These are phyloP conservation scores for Fusarium hainanense DNA, from an alignment of 2,329 filamentous ascomycete species.

Conservation along the genomic window DNA sequence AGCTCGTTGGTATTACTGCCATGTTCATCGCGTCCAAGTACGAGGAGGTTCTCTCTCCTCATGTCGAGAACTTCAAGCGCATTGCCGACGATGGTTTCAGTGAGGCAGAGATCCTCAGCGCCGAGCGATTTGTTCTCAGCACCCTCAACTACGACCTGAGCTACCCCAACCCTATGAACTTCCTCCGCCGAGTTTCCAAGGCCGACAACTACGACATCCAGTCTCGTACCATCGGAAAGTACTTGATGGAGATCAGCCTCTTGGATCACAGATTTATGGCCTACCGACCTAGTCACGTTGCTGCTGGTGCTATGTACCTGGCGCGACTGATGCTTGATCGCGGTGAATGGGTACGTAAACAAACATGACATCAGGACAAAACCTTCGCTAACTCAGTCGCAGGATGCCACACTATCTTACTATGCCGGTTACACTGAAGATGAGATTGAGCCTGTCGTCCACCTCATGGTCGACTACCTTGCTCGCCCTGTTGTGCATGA, in stretches of 20 bases:
- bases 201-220: slow-evolving; percentile 99
- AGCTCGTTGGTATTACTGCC: slow-evolving; percentile 95
- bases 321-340: slow-evolving; percentile 90
- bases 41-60: slow-evolving; percentile 95
- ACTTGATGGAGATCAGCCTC: slow-evolving; percentile 95
- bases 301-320: slow-evolving; percentile 94
- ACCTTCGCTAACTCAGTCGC: slow-evolving; percentile 47
- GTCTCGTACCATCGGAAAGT: slow-evolving; percentile 96
- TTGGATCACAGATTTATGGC: slow-evolving; percentile 94
- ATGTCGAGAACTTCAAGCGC: slow-evolving; percentile 96
- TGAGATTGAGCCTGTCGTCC: slow-evolving; percentile 91
- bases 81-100: slow-evolving; percentile 97
- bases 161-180: slow-evolving; percentile 99
- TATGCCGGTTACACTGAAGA: slow-evolving; percentile 95
- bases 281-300: slow-evolving; percentile 88
- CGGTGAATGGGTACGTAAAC: slow-evolving; percentile 84
- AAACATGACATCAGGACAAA: neutral
- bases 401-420: slow-evolving; percentile 87
- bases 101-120: slow-evolving; percentile 93
- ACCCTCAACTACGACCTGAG: slow-evolving; percentile 96
- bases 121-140: slow-evolving; percentile 93
- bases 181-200: slow-evolving; percentile 97
- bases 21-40: slow-evolving; percentile 99
- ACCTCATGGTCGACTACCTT: slow-evolving; percentile 96
- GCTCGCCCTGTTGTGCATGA: slow-evolving; percentile 90